Percentiles rank a stretch among this genome's conserved stretches.
Evolutionary conservation across 768 basidiomycete genomes (phyloP).

Genomic region (Leucosporidium scottii): DNA sequence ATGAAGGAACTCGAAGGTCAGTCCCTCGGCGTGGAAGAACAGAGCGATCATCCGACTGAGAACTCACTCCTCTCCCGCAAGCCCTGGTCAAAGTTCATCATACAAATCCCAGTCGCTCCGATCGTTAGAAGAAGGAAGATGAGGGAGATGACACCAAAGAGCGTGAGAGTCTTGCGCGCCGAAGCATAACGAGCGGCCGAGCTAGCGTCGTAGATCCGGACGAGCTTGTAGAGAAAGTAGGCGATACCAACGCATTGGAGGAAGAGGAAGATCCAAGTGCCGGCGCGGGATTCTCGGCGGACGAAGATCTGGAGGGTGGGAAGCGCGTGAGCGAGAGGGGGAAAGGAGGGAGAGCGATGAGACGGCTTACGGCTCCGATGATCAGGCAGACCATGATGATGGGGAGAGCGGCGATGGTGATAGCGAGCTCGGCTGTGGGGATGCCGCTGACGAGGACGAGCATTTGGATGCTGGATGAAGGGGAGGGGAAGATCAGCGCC

Average conservation of each 20-base stretch:
- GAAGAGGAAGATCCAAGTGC: neutral
- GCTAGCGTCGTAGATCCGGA: conserved; percentile 10
- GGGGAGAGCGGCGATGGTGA: conserved; percentile 30
- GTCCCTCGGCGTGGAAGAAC: too few relatives aligned
- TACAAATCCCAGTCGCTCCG: conserved; percentile 23
- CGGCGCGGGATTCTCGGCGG: too few relatives aligned
- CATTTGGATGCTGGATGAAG: conserved; percentile 13
- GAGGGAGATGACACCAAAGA: conserved; percentile 24
- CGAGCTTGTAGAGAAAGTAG: conserved; percentile 30
- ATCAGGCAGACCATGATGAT: neutral
- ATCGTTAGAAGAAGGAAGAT: conserved; percentile 21
- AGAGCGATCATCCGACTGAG: too few relatives aligned
- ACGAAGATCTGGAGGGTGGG: too few relatives aligned
- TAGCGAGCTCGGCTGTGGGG: conserved; percentile 22
- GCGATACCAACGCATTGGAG: neutral
- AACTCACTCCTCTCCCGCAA: conserved; percentile 12
- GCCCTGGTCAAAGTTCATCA: conserved; percentile 21
- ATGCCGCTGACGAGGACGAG: conserved; percentile 30
- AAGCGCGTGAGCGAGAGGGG: too few relatives aligned
- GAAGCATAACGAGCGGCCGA: conserved; percentile 11
- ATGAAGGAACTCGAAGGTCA: too few relatives aligned
- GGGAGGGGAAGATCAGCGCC: neutral
- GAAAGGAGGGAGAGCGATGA: too few relatives aligned
- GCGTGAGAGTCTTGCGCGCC: conserved; percentile 22
- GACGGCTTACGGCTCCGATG: conserved; percentile 4